Percentiles rank a stretch among this genome's conserved stretches.
Conservation (phyloP, 2,329 filamentous ascomycete genomes). For the Aspergillus pseudonomiae region DNA sequence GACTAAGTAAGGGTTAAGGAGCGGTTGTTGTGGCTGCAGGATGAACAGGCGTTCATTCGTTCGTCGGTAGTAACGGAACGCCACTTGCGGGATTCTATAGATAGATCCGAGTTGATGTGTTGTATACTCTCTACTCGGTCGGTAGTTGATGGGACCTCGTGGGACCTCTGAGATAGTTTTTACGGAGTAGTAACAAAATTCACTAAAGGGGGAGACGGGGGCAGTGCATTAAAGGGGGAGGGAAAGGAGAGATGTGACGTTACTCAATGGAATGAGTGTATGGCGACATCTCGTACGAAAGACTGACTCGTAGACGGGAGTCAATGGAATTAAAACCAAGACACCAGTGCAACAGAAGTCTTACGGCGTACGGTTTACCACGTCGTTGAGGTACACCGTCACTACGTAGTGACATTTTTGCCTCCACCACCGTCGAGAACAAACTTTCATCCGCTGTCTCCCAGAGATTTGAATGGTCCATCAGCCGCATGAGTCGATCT, state of each 20-base stretch:
- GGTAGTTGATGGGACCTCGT: neutral
- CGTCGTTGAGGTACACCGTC: neutral
- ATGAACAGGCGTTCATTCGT: conserved; percentile 17
- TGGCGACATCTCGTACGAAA: neutral
- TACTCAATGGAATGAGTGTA: neutral
- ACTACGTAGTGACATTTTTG: neutral
- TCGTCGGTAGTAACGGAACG: conserved; percentile 5
- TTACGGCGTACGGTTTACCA: neutral
- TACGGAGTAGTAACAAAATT: neutral
- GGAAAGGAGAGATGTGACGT: neutral
- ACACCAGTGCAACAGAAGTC: conserved; percentile 1
- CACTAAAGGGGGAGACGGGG: neutral
- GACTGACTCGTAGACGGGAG: neutral
- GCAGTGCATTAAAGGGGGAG: neutral
- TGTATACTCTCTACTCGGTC: neutral
- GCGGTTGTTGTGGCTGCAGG: conserved; percentile 10
- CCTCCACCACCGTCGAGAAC: neutral
- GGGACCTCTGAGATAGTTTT: neutral
- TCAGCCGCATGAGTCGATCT: conserved; percentile 1
- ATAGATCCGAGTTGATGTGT: conserved; percentile 3
- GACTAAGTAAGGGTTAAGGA: neutral
- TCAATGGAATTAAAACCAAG: neutral
- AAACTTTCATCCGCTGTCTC: neutral
- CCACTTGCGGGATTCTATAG: conserved; percentile 11
- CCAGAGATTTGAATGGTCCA: neutral